Base-by-base conservation (phyloP, 257 asterid species). In the Gentiana straminea region DNA sequence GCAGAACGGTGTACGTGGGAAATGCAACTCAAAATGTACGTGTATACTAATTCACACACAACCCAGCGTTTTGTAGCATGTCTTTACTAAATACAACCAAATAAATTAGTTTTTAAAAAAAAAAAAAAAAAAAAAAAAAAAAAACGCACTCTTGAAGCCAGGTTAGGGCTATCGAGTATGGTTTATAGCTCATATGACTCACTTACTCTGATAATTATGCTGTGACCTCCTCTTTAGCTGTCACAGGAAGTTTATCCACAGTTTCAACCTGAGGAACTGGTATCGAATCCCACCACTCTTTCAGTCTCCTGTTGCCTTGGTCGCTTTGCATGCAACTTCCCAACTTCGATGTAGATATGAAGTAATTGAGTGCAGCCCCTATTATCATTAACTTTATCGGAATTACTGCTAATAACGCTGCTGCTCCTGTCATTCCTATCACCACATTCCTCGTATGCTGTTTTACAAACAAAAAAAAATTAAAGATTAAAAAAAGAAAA, bases 251-350 rank as follows among this genome's bases (percentile, higher is more conserved):
- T 34, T 57, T 46, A 65, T 83, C 86, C 37, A 63, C 67, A 37
- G 79, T 9, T 63, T 84, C 87, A 0, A 90, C 84, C 0, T 87
- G 85, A 8, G 79, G 67, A 5, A 90, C 70, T 1, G 96, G 95
- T 61, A 90, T 86, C 3, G 96, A 82, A 59, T 86, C 95, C 98
- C 98, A 90, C 98, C 96, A 90, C 67, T 86, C 98, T 66, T 67
- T 71, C 9, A 82, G 53, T 4, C 96, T 76, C 12, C 96, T 73
- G 35, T 84, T 79, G 9, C 94, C 82, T 45, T 65, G 80, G 1
- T 86, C 91, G 11, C 59, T 81, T 52, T 77, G 77, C 68, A 72
- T 51, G 4, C 2, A 12, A 69, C 70, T 74, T 63, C 85, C 91
- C 13, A 77, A 4, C 54, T 60, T 63, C 4, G 89, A 82, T 13